Conservation (phyloP, 1,139 yeast genomes). For the Trichomonascaceae sp. region DNA sequence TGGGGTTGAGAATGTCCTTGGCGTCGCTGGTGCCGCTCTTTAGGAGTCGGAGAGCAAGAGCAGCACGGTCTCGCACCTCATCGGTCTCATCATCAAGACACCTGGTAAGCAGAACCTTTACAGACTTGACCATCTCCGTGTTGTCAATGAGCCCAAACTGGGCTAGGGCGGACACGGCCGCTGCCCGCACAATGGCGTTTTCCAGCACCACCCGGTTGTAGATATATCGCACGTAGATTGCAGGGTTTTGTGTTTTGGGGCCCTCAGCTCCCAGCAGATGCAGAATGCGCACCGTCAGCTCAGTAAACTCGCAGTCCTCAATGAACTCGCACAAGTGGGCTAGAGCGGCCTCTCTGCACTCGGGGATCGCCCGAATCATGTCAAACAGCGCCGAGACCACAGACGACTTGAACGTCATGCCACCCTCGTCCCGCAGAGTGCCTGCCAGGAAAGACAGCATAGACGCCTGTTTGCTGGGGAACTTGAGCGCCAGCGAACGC, state of each 20-base stretch:
- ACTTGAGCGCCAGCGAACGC: slow-evolving; percentile 80
- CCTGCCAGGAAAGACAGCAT: slow-evolving; percentile 76
- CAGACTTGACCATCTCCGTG: slow-evolving; percentile 50
- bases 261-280: slow-evolving; percentile 92
- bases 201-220: slow-evolving; percentile 94
- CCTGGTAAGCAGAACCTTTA: slow-evolving; percentile 63
- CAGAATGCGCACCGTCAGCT: slow-evolving; percentile 78
- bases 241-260: slow-evolving; percentile 75
- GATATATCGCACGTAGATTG: slow-evolving; percentile 87
- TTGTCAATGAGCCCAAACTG: slow-evolving; percentile 81
- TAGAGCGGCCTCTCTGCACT: slow-evolving; percentile 73
- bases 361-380: slow-evolving; percentile 76
- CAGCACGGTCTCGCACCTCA: slow-evolving; percentile 97
- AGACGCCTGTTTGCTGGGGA: slow-evolving; percentile 79
- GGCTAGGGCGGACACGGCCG: slow-evolving; percentile 86
- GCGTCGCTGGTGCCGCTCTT: slow-evolving; percentile 35
- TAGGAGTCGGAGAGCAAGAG: slow-evolving; percentile 63
- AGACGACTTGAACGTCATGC: slow-evolving; percentile 64
- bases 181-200: slow-evolving; percentile 87
- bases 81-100: slow-evolving; percentile 85
- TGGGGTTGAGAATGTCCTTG: slow-evolving; percentile 46
- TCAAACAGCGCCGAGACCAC: slow-evolving; percentile 90
- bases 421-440: slow-evolving; percentile 83
- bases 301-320: slow-evolving; percentile 96
- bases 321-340: slow-evolving; percentile 91